A percentile compares a stretch with the other conserved stretches of the same genome.
Conservation (phyloP, 1,284 basidiomycete species). For the Porogramme epimiltina region DNA sequence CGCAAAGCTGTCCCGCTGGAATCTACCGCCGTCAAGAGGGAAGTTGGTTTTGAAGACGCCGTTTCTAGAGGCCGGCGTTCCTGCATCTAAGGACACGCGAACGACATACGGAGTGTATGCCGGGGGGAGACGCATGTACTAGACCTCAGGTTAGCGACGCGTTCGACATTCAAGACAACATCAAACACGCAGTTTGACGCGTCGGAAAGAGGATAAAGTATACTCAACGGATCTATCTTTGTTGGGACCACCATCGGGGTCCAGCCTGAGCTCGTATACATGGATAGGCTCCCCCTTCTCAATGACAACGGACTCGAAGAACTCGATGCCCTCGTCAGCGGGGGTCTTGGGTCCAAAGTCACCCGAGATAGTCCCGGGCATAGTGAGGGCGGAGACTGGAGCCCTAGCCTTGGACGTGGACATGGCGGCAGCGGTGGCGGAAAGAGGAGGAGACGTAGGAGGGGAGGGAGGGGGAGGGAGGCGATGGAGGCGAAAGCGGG, state of each 20-base stretch:
- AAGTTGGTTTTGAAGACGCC: slow-evolving; percentile 95
- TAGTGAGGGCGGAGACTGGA: slow-evolving; percentile 23
- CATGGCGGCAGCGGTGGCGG: slow-evolving; percentile 17
- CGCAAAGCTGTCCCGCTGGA: slow-evolving; percentile 76
- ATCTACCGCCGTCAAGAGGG: slow-evolving; percentile 86
- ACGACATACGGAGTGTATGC: slow-evolving; percentile 88
- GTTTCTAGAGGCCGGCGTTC: slow-evolving; percentile 84
- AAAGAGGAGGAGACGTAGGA: neutral
- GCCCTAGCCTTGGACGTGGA: slow-evolving; percentile 26
- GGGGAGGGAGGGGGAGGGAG: slow-evolving; percentile 2
- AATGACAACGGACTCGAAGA: slow-evolving; percentile 71
- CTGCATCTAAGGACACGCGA: slow-evolving; percentile 86
- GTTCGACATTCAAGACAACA: too few species aligned
- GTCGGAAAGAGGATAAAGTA: slow-evolving; percentile 3
- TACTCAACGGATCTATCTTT: slow-evolving; percentile 78
- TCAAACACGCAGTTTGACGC: neutral
- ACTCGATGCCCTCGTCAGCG: slow-evolving; percentile 88
- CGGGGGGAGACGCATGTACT: slow-evolving; percentile 95
- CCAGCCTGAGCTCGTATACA: slow-evolving; percentile 85
- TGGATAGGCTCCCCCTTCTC: slow-evolving; percentile 65
- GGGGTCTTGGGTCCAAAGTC: slow-evolving; percentile 69
- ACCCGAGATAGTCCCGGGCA: slow-evolving; percentile 18
- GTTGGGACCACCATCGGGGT: slow-evolving; percentile 87
- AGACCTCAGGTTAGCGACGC: slow-evolving; percentile 10
- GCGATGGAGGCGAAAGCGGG: slow-evolving; percentile 5